Conservation (phyloP, 1,139 yeast species). For the Trichomonascaceae sp. region DNA sequence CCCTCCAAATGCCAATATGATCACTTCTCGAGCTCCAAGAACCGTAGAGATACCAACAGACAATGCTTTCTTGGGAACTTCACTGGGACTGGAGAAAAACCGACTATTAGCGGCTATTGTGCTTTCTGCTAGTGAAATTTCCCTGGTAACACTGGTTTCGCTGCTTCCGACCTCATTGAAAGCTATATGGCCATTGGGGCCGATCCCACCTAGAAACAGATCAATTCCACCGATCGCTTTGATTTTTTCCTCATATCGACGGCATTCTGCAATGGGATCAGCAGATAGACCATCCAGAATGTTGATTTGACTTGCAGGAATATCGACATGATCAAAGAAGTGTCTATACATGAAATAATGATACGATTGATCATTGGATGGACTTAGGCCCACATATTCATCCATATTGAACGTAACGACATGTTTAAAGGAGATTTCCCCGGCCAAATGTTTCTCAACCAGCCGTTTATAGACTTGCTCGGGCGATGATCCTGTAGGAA, state of each 20-base stretch:
- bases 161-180: constrained; percentile 56
- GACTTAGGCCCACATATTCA: constrained; percentile 49
- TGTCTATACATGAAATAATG: constrained; percentile 57
- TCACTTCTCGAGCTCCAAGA: constrained; percentile 51
- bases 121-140: constrained; percentile 45
- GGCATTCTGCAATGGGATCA: constrained; percentile 46
- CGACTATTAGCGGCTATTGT: constrained; percentile 55
- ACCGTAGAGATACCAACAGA: constrained; percentile 61
- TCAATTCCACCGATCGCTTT: constrained; percentile 47
- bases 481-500: constrained; percentile 64
- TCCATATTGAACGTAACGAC: constrained; percentile 63
- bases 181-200: constrained; percentile 62
- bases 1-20: constrained; percentile 30
- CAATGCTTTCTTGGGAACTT: constrained; percentile 51
- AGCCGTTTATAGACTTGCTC: constrained; percentile 50
- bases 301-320: constrained; percentile 49
- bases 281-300: constrained; percentile 50
- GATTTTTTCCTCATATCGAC: constrained; percentile 46
- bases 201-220: constrained; percentile 57
- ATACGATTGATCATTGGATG: constrained; percentile 49
- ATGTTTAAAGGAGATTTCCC: constrained; percentile 44
- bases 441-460: constrained; percentile 42
- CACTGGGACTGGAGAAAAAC: constrained; percentile 42
- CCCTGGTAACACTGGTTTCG: constrained; percentile 44
- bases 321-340: constrained; percentile 54